Conservation (phyloP, 305 asterid genomes). For the Solanum hybrid region DNA sequence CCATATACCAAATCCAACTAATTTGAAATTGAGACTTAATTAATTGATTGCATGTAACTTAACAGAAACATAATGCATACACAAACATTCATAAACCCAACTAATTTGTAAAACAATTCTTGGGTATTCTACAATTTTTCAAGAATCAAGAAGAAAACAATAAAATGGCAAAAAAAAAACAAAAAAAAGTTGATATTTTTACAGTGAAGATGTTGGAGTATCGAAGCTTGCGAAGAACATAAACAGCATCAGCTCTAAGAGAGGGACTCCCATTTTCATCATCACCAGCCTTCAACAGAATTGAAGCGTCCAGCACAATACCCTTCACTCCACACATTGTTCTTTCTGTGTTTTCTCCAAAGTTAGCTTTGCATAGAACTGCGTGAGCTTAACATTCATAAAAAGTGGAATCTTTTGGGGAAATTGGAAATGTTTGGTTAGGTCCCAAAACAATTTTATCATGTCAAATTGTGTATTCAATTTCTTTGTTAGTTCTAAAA, state of each 20-base stretch:
- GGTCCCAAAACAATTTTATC: not conserved
- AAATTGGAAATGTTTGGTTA: not conserved
- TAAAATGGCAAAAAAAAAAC: not conserved
- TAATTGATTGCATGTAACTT: not conserved
- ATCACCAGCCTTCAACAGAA: conserved; percentile 25
- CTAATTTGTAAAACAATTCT: not conserved
- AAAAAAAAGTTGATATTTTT: conserved; percentile 3
- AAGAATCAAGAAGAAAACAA: not conserved
- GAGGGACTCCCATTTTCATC: conserved; percentile 19
- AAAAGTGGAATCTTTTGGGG: not conserved
- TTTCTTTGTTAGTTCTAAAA: not conserved
- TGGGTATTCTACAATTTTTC: not conserved
- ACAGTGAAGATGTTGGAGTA: conserved; percentile 59
- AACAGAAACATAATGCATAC: not conserved
- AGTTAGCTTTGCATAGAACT: not conserved
- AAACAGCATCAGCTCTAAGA: conserved; percentile 37
- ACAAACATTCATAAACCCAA: not conserved
- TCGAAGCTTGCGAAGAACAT: conserved; percentile 58
- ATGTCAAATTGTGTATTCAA: not conserved
- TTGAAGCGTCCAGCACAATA: conserved; percentile 54
- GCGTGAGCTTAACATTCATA: not conserved
- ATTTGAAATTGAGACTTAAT: not conserved
- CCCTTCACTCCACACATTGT: conserved; percentile 49
- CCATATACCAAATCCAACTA: not conserved
- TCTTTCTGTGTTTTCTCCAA: not conserved